phyloP scores from a whole-genome alignment of 768 basidiomycete species.

The Exsudoporus frostii region DNA sequence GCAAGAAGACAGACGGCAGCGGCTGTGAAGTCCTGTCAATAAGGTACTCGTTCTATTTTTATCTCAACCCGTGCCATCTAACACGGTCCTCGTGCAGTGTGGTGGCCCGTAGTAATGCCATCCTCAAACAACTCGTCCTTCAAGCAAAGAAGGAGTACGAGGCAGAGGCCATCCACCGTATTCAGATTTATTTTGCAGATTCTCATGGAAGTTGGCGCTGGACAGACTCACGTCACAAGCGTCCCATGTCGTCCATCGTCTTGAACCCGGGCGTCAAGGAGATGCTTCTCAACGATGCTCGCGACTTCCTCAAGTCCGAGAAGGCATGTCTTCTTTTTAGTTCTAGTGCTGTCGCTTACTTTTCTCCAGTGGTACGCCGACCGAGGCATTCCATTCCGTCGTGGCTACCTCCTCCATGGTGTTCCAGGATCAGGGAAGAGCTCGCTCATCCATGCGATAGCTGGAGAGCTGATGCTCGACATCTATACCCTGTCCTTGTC shows the following conservation, averaged over 20 bases:
- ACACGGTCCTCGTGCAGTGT: conserved; percentile 47
- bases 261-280: conserved; percentile 87
- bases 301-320: conserved; percentile 81
- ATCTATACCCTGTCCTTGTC: conserved; percentile 89
- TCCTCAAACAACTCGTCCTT: conserved; percentile 84
- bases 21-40: conserved; percentile 75
- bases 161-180: conserved; percentile 80
- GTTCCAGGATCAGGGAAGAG: conserved; percentile 87
- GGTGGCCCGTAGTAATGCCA: conserved; percentile 77
- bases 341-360: neutral
- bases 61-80: conserved; percentile 6
- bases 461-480: conserved; percentile 85
- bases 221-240: conserved; percentile 84
- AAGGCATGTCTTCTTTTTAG: conserved; percentile 45
- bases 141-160: conserved; percentile 90
- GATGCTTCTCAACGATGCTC: conserved; percentile 78
- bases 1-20: conserved; percentile 65
- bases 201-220: conserved; percentile 85
- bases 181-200: conserved; percentile 89
- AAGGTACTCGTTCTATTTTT: conserved; percentile 43
- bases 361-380: conserved; percentile 79
- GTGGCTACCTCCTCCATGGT: conserved; percentile 82
- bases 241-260: conserved; percentile 85
- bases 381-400: conserved; percentile 87
- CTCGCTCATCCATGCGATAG: conserved; percentile 82